Conservation (phyloP, 192 early-diverging fungal species). For the Obelidium mucronatum region DNA sequence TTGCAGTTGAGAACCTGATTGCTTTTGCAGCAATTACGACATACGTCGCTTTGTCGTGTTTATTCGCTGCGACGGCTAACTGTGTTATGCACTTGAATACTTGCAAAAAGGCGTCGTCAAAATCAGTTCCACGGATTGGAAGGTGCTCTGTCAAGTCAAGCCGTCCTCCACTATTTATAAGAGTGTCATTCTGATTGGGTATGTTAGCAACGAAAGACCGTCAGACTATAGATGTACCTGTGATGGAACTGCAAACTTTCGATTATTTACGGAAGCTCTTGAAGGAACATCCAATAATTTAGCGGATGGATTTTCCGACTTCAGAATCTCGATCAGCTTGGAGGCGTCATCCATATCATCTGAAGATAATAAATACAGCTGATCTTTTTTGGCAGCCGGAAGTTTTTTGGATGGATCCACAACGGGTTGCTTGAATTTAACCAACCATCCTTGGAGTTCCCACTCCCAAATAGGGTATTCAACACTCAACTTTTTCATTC, state of each 20-base stretch:
- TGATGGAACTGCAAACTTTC: conserved; percentile 37
- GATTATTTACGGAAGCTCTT: conserved; percentile 3
- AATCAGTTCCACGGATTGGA: conserved; percentile 52
- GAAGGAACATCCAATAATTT: neutral
- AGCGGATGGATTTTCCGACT: neutral
- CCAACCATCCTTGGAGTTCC: conserved; percentile 2
- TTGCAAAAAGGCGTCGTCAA: conserved; percentile 53
- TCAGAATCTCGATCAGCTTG: conserved; percentile 12
- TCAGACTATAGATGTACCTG: conserved; percentile 52
- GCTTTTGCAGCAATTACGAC: conserved; percentile 60
- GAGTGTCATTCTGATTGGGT: neutral
- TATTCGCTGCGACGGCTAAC: conserved; percentile 61
- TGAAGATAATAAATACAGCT: conserved; percentile 17
- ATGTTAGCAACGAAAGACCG: neutral
- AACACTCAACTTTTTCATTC: conserved; percentile 38
- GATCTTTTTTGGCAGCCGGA: neutral
- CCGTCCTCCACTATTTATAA: neutral
- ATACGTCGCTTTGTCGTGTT: conserved; percentile 60
- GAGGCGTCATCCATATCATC: conserved; percentile 27
- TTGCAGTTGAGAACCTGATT: conserved; percentile 53
- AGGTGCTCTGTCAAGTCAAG: conserved; percentile 49
- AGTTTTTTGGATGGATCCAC: neutral
- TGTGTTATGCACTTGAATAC: conserved; percentile 60
- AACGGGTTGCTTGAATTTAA: neutral
- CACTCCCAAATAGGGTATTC: conserved; percentile 18